Conservation (phyloP, 495 filamentous ascomycete species). For the Xylaria bambusicola region DNA sequence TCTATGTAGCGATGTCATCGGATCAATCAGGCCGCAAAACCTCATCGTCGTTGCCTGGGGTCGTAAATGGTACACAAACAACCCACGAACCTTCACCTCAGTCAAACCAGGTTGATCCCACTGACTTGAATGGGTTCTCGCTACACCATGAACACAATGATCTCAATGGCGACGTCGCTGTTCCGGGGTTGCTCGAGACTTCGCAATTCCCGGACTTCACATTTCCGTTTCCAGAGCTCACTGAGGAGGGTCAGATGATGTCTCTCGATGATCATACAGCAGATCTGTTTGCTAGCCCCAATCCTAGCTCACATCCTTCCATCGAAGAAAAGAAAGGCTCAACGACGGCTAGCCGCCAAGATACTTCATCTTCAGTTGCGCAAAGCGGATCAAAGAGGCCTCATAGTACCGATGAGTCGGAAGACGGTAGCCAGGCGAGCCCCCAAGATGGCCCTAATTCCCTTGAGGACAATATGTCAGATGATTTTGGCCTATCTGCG, state of each 20-base stretch:
- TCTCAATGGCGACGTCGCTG: conserved; percentile 25
- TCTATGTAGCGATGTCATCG: conserved; percentile 34
- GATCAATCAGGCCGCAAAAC: conserved; percentile 32
- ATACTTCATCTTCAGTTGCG: conserved; percentile 23
- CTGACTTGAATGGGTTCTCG: conserved; percentile 35
- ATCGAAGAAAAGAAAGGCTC: conserved; percentile 45
- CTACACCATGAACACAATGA: conserved; percentile 31
- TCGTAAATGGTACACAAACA: conserved; percentile 31
- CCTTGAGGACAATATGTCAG: conserved; percentile 51
- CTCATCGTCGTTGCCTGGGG: conserved; percentile 32
- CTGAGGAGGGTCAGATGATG: conserved; percentile 44
- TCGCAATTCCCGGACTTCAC: conserved; percentile 50
- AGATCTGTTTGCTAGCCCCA: conserved; percentile 41
- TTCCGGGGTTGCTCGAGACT: conserved; percentile 31
- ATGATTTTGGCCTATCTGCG: conserved; percentile 55
- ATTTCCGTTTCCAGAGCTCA: conserved; percentile 45
- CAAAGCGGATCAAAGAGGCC: conserved; percentile 28
- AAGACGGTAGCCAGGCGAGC: conserved; percentile 52
- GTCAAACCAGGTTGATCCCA: conserved; percentile 24
- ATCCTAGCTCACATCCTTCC: conserved; percentile 38
- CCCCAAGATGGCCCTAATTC: conserved; percentile 44
- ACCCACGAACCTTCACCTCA: conserved; percentile 29
- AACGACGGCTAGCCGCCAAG: conserved; percentile 32
- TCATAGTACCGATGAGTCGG: conserved; percentile 45
- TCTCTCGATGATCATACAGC: conserved; percentile 43